Evolutionary conservation across 257 asterid species (phyloP).

Genomic region (Jacaranda copaia): DNA sequence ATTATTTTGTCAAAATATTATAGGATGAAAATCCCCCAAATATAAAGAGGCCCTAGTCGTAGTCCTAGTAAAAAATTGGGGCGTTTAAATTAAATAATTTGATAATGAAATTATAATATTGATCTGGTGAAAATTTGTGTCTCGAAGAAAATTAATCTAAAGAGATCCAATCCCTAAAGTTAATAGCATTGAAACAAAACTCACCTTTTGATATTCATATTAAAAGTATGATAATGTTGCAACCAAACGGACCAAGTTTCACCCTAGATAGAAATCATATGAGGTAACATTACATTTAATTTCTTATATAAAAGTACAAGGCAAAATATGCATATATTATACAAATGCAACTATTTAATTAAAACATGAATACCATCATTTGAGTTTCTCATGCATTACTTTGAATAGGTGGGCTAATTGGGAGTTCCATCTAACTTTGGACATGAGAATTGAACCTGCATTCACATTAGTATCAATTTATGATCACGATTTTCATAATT

Average conservation of each 20-base stretch:
- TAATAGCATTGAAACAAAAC: conserved; percentile 45
- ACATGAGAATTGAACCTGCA: conserved; percentile 58
- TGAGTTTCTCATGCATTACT: background rate
- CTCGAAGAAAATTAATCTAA: conserved; percentile 37
- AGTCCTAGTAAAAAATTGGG: no score
- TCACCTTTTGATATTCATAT: conserved; percentile 5
- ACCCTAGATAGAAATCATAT: conserved; percentile 49
- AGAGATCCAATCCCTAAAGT: conserved; percentile 54
- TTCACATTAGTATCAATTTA: conserved; percentile 59
- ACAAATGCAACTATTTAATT: no score
- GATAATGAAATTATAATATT: conserved; percentile 34
- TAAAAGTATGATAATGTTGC: conserved; percentile 36
- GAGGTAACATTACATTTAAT: conserved; percentile 38
- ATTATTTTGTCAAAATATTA: no score
- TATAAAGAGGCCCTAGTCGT: no score
- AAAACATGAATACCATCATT: no score
- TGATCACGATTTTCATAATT: conserved; percentile 43
- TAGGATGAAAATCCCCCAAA: no score
- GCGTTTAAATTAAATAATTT: no score
- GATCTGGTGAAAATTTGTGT: conserved; percentile 48
- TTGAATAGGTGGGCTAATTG: conserved; percentile 59
- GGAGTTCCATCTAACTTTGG: conserved; percentile 55
- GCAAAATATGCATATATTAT: no score
- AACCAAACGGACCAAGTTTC: conserved; percentile 51
- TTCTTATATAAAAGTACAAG: no score